Percentiles rank a stretch among this genome's conserved stretches.
Evolutionary conservation across 129 eudicot genomes (phyloP).

Genomic region (Solidago caesia): DNA sequence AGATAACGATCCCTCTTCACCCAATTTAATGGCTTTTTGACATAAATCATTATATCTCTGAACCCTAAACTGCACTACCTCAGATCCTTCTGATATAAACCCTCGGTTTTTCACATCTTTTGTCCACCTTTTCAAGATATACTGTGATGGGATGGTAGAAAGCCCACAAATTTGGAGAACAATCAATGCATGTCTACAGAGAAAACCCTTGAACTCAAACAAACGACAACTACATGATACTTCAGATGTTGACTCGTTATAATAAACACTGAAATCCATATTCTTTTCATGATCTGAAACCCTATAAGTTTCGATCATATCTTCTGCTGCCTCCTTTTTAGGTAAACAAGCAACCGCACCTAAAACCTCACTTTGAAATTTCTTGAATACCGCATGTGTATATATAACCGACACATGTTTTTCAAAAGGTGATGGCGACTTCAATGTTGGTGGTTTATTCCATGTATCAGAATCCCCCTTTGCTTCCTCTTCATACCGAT

Average conservation of each 20-base stretch:
- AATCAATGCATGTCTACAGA: slow-evolving; percentile 85
- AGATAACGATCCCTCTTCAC: slow-evolving; percentile 89
- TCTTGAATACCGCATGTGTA: slow-evolving; percentile 73
- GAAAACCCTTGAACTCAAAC: slow-evolving; percentile 85
- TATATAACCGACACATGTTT: slow-evolving; percentile 66
- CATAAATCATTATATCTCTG: slow-evolving; percentile 79
- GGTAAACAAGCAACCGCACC: slow-evolving; percentile 89
- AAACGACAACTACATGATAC: slow-evolving; percentile 74
- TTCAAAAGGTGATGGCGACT: slow-evolving; percentile 94
- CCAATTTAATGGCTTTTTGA: slow-evolving; percentile 67
- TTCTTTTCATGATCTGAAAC: slow-evolving; percentile 65
- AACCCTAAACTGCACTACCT: slow-evolving; percentile 59
- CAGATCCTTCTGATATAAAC: slow-evolving; percentile 51
- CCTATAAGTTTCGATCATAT: slow-evolving; percentile 38
- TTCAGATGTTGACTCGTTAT: slow-evolving; percentile 64
- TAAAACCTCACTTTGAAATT: slow-evolving; percentile 80
- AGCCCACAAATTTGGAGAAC: slow-evolving; percentile 87
- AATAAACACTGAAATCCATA: slow-evolving; percentile 61
- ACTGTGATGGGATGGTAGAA: slow-evolving; percentile 66
- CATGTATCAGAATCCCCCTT: slow-evolving; percentile 83
- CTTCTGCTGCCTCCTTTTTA: slow-evolving; percentile 55
- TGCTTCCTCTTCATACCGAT: slow-evolving; percentile 95
- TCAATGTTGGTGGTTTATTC: slow-evolving; percentile 68
- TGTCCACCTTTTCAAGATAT: slow-evolving; percentile 79
- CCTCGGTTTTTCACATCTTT: slow-evolving; percentile 67